Percentiles rank a stretch among this genome's conserved stretches.
phyloP scores from a whole-genome alignment of 441 rosid species.

The Pelargonium australe region DNA sequence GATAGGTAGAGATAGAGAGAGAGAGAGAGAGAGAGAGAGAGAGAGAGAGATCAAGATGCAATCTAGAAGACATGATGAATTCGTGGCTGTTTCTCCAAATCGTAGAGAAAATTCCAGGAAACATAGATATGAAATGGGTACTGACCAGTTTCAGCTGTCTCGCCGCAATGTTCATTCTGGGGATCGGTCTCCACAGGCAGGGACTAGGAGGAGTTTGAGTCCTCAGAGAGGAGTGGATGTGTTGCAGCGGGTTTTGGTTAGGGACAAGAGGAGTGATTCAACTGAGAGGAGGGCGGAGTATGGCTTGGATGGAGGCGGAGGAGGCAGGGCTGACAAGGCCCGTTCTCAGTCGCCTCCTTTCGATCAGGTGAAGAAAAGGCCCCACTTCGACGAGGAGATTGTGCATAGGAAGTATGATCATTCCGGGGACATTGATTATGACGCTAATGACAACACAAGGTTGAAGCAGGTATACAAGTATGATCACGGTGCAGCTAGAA shows the following conservation, averaged over 20 bases:
- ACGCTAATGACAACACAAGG: slow-evolving; percentile 26
- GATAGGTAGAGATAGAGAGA: background rate
- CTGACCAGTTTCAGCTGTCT: slow-evolving; percentile 22
- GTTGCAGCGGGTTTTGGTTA: slow-evolving; percentile 26
- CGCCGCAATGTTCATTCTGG: slow-evolving; percentile 16
- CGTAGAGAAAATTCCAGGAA: slow-evolving; percentile 21
- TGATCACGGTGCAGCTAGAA: slow-evolving; percentile 33
- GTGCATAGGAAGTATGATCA: slow-evolving; percentile 31
- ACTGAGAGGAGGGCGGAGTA: slow-evolving; percentile 29
- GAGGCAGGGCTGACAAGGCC: slow-evolving; percentile 24
- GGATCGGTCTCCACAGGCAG: slow-evolving; percentile 22
- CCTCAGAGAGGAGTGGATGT: slow-evolving; percentile 29
- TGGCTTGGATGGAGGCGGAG: slow-evolving; percentile 22
- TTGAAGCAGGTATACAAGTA: slow-evolving; percentile 26
- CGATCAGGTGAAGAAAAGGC: slow-evolving; percentile 25
- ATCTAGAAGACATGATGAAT: slow-evolving; percentile 38
- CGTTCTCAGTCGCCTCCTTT: slow-evolving; percentile 27
- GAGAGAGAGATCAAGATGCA: slow-evolving; percentile 30
- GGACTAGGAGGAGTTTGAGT: slow-evolving; percentile 35
- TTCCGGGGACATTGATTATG: slow-evolving; percentile 27
- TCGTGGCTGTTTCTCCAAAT: slow-evolving; percentile 21
- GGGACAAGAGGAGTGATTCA: slow-evolving; percentile 29
- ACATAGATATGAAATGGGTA: slow-evolving; percentile 25
- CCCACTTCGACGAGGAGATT: slow-evolving; percentile 29
- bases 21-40: background rate